Conservation (phyloP, 1,284 basidiomycete species). For the Afroboletus lepidellus region DNA sequence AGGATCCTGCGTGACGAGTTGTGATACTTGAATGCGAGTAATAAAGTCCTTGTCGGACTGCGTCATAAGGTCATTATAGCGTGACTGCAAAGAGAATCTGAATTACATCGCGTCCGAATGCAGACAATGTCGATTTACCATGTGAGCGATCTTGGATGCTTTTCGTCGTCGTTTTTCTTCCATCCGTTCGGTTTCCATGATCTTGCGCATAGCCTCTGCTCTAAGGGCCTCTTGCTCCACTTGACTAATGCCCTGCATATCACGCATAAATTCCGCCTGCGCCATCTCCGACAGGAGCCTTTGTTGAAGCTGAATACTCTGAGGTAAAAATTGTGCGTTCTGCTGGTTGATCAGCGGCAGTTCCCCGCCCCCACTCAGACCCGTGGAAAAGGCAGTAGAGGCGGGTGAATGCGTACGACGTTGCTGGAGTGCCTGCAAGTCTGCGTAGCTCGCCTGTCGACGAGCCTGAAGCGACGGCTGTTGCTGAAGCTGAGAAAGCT, state of each 20-base stretch:
- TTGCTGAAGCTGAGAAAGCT: slow-evolving; percentile 49
- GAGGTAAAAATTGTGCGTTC: slow-evolving; percentile 49
- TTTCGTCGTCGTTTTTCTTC: slow-evolving; percentile 80
- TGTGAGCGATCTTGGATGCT: slow-evolving; percentile 81
- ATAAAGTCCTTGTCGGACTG: slow-evolving; percentile 99
- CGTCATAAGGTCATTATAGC: slow-evolving; percentile 98
- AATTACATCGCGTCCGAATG: background rate
- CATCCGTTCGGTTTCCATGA: slow-evolving; percentile 82
- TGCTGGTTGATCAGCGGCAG: slow-evolving; percentile 43
- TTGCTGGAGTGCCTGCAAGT: slow-evolving; percentile 33
- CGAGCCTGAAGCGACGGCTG: slow-evolving; percentile 42
- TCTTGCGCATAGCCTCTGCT: slow-evolving; percentile 80
- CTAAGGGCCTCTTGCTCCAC: slow-evolving; percentile 69
- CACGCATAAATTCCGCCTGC: slow-evolving; percentile 63
- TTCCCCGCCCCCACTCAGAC: slow-evolving; percentile 19
- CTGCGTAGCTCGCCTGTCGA: slow-evolving; percentile 35
- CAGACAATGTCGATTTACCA: slow-evolving; percentile 47
- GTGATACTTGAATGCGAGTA: slow-evolving; percentile 97
- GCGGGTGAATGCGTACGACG: slow-evolving; percentile 52
- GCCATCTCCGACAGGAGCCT: slow-evolving; percentile 69
- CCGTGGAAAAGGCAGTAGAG: slow-evolving; percentile 30
- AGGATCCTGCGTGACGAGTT: slow-evolving; percentile 94
- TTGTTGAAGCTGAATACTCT: slow-evolving; percentile 70
- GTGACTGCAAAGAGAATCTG: slow-evolving; percentile 54
- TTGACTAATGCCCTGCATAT: slow-evolving; percentile 54